These are phyloP conservation scores for Fallopia convolvulus DNA, from an alignment of 148 eudicot species.

Conservation along the genomic window DNA sequence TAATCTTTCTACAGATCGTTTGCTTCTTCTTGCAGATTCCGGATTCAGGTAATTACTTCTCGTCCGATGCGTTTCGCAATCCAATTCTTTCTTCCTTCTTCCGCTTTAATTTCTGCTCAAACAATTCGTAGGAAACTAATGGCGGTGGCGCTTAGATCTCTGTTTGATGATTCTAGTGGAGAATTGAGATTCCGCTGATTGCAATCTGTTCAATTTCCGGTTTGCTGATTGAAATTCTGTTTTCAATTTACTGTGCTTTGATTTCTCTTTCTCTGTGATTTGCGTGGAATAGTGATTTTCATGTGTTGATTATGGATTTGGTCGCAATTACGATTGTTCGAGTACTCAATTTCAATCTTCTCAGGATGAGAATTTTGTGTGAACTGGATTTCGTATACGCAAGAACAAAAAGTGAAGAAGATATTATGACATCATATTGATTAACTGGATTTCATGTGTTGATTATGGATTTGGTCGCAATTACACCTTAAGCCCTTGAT, in stretches of 20 bases:
- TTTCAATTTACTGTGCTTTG: not conserved
- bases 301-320: not conserved
- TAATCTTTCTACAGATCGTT: not conserved
- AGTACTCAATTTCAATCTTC: not conserved
- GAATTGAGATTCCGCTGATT: not conserved
- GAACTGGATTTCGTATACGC: not conserved
- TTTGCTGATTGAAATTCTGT: not conserved
- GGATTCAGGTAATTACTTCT: not conserved
- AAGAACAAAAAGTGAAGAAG: not conserved
- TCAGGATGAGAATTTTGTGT: not conserved
- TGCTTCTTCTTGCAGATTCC: not conserved
- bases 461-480: too few relatives aligned
- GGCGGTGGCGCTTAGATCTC: slow-evolving; percentile 1
- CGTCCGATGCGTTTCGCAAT: not conserved
- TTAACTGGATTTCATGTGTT: too few relatives aligned
- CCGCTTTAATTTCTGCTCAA: not conserved
- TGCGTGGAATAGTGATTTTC: not conserved
- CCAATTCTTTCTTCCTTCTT: not conserved
- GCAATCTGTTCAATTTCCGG: not conserved
- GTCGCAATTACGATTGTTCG: not conserved
- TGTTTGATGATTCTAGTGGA: not conserved
- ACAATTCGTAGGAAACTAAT: not conserved
- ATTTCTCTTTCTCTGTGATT: not conserved
- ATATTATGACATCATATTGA: not conserved
- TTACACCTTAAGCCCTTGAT: too few relatives aligned